phyloP scores from a whole-genome alignment of 768 basidiomycete species.

The Tricholoma sp. region DNA sequence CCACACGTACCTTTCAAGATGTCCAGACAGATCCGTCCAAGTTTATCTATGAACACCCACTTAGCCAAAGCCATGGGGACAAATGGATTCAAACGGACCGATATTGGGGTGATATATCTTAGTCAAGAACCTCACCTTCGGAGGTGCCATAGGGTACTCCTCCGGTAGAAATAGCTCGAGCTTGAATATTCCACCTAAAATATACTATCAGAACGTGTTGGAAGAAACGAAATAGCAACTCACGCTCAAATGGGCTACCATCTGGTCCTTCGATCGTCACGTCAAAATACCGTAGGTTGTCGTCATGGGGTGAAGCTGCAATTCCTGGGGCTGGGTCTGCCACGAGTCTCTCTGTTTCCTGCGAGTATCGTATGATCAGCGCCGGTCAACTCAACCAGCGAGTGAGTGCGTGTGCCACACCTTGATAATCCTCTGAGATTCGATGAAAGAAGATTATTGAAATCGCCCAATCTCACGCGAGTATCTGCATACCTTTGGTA shows the following conservation, averaged over 20 bases:
- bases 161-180: constrained; percentile 98
- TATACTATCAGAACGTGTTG: background rate
- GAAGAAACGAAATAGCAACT: constrained; percentile 17
- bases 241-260: constrained; percentile 88
- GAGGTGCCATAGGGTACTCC: constrained; percentile 99
- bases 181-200: constrained; percentile 82
- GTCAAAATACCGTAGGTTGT: constrained; percentile 98
- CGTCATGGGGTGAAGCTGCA: constrained; percentile 91
- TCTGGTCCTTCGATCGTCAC: constrained; percentile 94
- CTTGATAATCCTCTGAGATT: constrained; percentile 48
- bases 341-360: constrained; percentile 98
- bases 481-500: constrained; percentile 43
- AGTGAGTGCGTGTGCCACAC: constrained; percentile 16
- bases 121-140: constrained; percentile 95
- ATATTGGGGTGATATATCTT: constrained; percentile 99
- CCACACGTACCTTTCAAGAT: constrained; percentile 83
- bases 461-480: background rate
- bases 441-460: constrained; percentile 11
- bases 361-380: background rate
- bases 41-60: constrained; percentile 66
- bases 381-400: background rate
- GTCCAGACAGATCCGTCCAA: constrained; percentile 96
- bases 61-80: background rate
- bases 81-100: constrained; percentile 49
- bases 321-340: constrained; percentile 98